These are phyloP conservation scores for Talaromyces liani DNA, from an alignment of 495 filamentous ascomycete genomes.

Conservation along the genomic window DNA sequence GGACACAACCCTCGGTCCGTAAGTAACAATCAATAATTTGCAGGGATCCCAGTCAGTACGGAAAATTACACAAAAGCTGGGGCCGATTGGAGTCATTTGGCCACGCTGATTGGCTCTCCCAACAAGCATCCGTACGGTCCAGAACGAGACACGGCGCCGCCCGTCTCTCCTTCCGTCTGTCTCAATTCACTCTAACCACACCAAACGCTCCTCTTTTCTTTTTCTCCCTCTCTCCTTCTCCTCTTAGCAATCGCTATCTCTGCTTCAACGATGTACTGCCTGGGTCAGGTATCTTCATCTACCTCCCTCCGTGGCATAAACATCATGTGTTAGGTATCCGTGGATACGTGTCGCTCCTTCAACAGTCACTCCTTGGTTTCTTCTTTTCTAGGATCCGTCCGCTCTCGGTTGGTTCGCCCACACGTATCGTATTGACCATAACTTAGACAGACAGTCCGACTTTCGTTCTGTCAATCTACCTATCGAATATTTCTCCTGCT, in stretches of 20 bases:
- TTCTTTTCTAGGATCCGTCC: neutral
- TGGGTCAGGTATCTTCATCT: neutral
- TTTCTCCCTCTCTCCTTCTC: slow-evolving; percentile 2
- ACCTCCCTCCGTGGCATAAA: neutral
- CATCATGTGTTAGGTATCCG: neutral
- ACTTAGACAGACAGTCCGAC: neutral
- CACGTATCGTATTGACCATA: neutral
- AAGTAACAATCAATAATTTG: neutral
- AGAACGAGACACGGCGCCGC: neutral
- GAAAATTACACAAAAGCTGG: neutral
- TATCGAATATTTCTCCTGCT: neutral
- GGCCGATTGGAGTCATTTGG: neutral
- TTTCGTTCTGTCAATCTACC: neutral
- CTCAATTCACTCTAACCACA: neutral
- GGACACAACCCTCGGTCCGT: neutral
- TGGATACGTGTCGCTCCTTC: neutral
- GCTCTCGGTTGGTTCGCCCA: neutral
- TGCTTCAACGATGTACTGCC: neutral
- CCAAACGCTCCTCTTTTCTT: slow-evolving; percentile 1
- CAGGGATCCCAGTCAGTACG: neutral
- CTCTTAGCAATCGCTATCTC: neutral
- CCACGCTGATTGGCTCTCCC: neutral
- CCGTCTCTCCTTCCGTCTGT: neutral
- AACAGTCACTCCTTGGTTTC: neutral
- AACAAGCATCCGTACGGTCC: neutral